These are phyloP conservation scores for Ehretia macrophylla DNA, from an alignment of 257 asterid species.

Conservation along the genomic window DNA sequence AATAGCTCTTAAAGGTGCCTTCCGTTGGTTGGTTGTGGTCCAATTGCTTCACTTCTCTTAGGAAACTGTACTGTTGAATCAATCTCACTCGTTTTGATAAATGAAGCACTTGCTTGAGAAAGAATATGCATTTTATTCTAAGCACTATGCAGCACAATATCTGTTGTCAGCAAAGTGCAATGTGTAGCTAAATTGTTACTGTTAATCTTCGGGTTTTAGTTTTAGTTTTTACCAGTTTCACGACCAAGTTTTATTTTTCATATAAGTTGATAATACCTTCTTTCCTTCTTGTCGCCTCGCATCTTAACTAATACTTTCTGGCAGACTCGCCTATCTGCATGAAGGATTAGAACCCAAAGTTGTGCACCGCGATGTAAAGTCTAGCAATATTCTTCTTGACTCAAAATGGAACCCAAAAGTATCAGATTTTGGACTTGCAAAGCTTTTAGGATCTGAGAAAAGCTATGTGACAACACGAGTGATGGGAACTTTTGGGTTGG, in stretches of 20 bases:
- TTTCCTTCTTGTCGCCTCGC: not conserved
- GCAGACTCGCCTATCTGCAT: conserved; percentile 86
- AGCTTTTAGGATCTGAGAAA: conserved; percentile 81
- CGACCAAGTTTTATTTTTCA: too few species aligned
- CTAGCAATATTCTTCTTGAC: conserved; percentile 94
- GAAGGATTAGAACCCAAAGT: conserved; percentile 99
- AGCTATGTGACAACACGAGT: conserved; percentile 95
- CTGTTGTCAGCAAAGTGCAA: too few species aligned
- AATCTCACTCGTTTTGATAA: too few species aligned
- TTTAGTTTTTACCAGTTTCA: too few species aligned
- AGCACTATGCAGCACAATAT: too few species aligned
- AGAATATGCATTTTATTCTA: too few species aligned
- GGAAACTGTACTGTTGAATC: not conserved
- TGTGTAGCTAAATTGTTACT: too few species aligned
- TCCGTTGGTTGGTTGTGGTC: too few species aligned
- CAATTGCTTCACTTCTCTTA: not conserved
- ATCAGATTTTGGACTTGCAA: conserved; percentile 97
- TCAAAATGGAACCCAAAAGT: conserved; percentile 84
- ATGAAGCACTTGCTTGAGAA: too few species aligned
- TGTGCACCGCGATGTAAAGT: conserved; percentile 96
- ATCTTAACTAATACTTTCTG: not conserved
- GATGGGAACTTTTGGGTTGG: conserved; percentile 99
- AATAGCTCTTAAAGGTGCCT: too few species aligned
- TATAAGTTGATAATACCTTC: too few species aligned
- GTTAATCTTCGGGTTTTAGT: too few species aligned